These are phyloP conservation scores for Ustilago shanxiensis DNA, from an alignment of 1,284 basidiomycete species.

Conservation along the genomic window DNA sequence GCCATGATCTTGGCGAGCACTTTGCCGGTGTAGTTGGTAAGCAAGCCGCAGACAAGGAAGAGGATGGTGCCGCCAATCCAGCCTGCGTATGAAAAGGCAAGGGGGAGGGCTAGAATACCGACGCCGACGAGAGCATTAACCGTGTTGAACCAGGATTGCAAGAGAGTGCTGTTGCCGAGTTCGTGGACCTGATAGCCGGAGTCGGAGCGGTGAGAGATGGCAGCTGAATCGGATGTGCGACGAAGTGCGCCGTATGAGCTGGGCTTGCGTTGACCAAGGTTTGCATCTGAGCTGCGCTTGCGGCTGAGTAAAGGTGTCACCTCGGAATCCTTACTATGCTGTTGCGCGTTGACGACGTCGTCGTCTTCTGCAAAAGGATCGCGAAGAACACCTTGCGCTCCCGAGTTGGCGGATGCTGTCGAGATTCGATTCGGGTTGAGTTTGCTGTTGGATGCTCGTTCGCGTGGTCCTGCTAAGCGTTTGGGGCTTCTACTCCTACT, in stretches of 20 bases:
- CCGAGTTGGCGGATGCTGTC: conserved; percentile 4
- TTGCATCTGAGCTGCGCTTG: conserved; percentile 4
- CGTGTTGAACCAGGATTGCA: conserved; percentile 69
- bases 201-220: conserved; percentile 15
- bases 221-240: conserved; percentile 26
- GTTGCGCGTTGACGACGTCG: background rate
- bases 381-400: conserved; percentile 25
- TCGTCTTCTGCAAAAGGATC: conserved; percentile 52
- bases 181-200: conserved; percentile 25
- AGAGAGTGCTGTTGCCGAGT: conserved; percentile 59
- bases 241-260: conserved; percentile 21
- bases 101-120: conserved; percentile 66
- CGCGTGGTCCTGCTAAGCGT: conserved; percentile 24
- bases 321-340: conserved; percentile 19
- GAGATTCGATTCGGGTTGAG: conserved; percentile 30
- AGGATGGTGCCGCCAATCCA: conserved; percentile 59
- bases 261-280: conserved; percentile 10
- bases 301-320: conserved; percentile 10
- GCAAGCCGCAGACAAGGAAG: conserved; percentile 61
- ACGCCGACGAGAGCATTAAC: conserved; percentile 68
- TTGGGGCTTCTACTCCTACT: conserved; percentile 59
- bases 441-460: conserved; percentile 28
- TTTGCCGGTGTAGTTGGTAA: conserved; percentile 69
- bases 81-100: conserved; percentile 64
- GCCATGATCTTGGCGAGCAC: conserved; percentile 66